Evolutionary conservation across 805 yeast genomes (phyloP).

Genomic region (Teunomyces atbi): DNA sequence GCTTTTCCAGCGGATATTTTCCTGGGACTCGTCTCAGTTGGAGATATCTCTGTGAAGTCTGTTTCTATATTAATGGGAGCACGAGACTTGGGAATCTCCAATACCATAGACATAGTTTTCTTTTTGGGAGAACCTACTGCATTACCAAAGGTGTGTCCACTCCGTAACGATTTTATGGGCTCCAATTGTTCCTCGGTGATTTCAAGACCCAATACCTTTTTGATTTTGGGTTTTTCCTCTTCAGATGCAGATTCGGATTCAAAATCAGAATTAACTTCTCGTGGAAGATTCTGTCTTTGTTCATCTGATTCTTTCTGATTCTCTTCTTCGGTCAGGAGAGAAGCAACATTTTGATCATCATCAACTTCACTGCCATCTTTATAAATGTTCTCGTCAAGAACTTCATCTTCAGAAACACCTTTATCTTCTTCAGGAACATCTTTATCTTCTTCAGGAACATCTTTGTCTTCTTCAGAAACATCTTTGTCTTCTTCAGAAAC

Average conservation of each 20-base stretch:
- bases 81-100: constrained; percentile 6
- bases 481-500: constrained; percentile 4
- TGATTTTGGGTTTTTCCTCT: constrained; percentile 6
- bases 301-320: not conserved
- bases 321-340: not conserved
- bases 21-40: constrained; percentile 3
- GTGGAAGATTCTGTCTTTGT: not conserved
- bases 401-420: constrained; percentile 3
- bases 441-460: constrained; percentile 1
- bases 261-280: not conserved
- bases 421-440: constrained; percentile 1
- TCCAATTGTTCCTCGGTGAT: constrained; percentile 18
- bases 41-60: not conserved
- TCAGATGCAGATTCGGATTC: constrained; percentile 2
- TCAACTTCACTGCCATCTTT: constrained; percentile 1
- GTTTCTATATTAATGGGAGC: not conserved
- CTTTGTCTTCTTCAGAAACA: constrained; percentile 2
- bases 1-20: constrained; percentile 6
- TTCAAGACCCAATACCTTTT: constrained; percentile 23
- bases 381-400: not conserved
- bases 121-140: constrained; percentile 4
- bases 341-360: not conserved
- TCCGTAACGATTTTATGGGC: constrained; percentile 24
- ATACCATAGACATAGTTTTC: not conserved
- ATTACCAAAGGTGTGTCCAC: constrained; percentile 21